These are phyloP conservation scores for Aspergillus fijiensis DNA, from an alignment of 2,329 filamentous ascomycete species.

Conservation along the genomic window DNA sequence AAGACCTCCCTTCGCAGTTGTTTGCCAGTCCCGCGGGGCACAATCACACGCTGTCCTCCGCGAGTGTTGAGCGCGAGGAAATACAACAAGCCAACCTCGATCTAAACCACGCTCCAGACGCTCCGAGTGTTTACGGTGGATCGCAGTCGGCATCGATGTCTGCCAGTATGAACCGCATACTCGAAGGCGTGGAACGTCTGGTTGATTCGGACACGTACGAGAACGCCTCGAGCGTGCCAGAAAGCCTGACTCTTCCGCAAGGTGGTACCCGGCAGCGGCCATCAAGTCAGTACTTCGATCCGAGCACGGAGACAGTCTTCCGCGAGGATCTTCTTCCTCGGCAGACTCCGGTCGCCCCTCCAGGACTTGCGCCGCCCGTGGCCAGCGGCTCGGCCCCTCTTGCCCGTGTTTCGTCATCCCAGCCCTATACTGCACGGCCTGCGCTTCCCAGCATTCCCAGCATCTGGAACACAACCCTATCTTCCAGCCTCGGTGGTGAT, in stretches of 20 bases:
- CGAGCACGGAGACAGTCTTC: constrained; percentile 22
- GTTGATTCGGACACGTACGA: constrained; percentile 44
- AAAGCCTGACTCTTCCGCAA: constrained; percentile 29
- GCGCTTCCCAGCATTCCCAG: constrained; percentile 39
- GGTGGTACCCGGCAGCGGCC: constrained; percentile 23
- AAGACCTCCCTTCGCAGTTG: constrained; percentile 52
- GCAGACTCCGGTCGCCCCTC: constrained; percentile 34
- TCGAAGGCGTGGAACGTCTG: constrained; percentile 40
- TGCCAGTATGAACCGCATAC: constrained; percentile 41
- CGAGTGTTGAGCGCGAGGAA: constrained; percentile 43
- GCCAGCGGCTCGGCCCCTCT: constrained; percentile 19
- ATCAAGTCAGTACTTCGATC: constrained; percentile 25
- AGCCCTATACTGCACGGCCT: constrained; percentile 34
- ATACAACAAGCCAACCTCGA: constrained; percentile 31
- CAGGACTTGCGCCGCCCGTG: constrained; percentile 32
- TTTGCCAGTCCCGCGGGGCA: constrained; percentile 47
- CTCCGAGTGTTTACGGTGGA: constrained; percentile 34
- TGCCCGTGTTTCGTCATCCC: constrained; percentile 25
- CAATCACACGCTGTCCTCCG: constrained; percentile 41
- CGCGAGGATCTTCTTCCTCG: constrained; percentile 25
- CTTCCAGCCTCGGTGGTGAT: constrained; percentile 43
- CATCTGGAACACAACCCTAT: constrained; percentile 48
- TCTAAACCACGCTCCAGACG: constrained; percentile 26
- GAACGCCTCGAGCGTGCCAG: constrained; percentile 28
- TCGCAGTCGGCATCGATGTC: constrained; percentile 51